phyloP scores from a whole-genome alignment of 2,329 filamentous ascomycete genomes.

The Fusarium denticulatum region DNA sequence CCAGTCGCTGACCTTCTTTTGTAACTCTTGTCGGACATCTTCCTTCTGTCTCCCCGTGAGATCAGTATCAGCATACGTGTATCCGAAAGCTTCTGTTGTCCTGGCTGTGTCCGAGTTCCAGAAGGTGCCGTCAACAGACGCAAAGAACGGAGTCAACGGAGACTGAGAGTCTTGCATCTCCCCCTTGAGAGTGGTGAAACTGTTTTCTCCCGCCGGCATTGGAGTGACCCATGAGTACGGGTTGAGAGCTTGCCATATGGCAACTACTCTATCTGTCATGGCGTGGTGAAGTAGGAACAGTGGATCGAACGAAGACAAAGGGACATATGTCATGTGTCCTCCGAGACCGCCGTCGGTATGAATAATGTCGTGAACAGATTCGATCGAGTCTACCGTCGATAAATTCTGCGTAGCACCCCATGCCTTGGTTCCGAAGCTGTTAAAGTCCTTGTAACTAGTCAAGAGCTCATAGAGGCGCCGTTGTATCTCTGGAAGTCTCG shows the following conservation, averaged over 20 bases:
- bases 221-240: slow-evolving; percentile 73
- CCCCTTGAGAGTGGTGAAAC: slow-evolving; percentile 68
- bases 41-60: slow-evolving; percentile 36
- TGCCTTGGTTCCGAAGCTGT: slow-evolving; percentile 74
- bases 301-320: slow-evolving; percentile 81
- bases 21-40: slow-evolving; percentile 47
- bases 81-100: slow-evolving; percentile 71
- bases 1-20: slow-evolving; percentile 63
- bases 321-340: slow-evolving; percentile 76
- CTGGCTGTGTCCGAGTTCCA: slow-evolving; percentile 74
- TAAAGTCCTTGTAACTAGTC: slow-evolving; percentile 73
- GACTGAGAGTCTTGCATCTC: slow-evolving; percentile 65
- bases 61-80: slow-evolving; percentile 75
- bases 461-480: slow-evolving; percentile 74
- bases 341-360: slow-evolving; percentile 67
- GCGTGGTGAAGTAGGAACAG: slow-evolving; percentile 81
- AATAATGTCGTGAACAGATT: slow-evolving; percentile 71
- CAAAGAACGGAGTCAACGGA: slow-evolving; percentile 74
- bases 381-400: slow-evolving; percentile 69
- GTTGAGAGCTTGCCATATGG: slow-evolving; percentile 81
- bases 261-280: slow-evolving; percentile 79
- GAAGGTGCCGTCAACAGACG: slow-evolving; percentile 65
- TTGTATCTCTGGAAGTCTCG: slow-evolving; percentile 64
- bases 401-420: slow-evolving; percentile 62
- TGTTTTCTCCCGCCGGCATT: slow-evolving; percentile 63